Percentiles rank a stretch among this genome's conserved stretches.
Evolutionary conservation across 106 monocot genomes (phyloP).

Genomic region (Allium cepa): DNA sequence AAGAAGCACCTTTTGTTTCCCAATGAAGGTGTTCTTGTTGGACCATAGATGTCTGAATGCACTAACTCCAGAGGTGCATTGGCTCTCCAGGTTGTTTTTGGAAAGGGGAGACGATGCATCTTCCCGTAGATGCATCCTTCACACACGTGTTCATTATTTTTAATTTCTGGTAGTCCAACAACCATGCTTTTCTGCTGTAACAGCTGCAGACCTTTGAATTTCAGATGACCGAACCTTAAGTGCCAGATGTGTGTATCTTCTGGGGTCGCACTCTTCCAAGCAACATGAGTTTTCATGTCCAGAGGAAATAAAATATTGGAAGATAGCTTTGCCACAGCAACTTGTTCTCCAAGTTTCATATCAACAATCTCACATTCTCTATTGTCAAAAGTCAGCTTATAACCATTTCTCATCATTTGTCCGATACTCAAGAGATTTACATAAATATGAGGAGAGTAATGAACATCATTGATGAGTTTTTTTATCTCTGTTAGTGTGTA

Average conservation of each 20-base stretch:
- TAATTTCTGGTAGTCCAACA: background rate
- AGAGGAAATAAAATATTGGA: constrained; percentile 2
- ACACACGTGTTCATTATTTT: background rate
- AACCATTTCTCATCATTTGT: background rate
- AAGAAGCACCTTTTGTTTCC: background rate
- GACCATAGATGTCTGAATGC: background rate
- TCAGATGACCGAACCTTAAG: background rate
- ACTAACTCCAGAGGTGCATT: background rate
- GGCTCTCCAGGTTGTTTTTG: background rate
- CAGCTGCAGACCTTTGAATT: background rate
- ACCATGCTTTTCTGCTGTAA: background rate
- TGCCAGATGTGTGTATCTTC: background rate
- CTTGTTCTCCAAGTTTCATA: background rate
- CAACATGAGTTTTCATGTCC: background rate
- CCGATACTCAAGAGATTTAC: constrained; percentile 1
- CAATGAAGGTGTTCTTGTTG: background rate
- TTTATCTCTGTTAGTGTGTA: background rate
- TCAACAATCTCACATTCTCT: background rate
- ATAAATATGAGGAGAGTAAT: background rate
- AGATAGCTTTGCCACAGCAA: background rate
- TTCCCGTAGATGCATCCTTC: constrained; percentile 1
- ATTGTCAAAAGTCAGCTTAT: constrained; percentile 1
- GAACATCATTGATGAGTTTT: background rate
- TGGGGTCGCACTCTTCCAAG: background rate
- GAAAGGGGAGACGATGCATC: background rate